Conservation (phyloP, 768 basidiomycete species). For the Filobasidium wieringae region DNA sequence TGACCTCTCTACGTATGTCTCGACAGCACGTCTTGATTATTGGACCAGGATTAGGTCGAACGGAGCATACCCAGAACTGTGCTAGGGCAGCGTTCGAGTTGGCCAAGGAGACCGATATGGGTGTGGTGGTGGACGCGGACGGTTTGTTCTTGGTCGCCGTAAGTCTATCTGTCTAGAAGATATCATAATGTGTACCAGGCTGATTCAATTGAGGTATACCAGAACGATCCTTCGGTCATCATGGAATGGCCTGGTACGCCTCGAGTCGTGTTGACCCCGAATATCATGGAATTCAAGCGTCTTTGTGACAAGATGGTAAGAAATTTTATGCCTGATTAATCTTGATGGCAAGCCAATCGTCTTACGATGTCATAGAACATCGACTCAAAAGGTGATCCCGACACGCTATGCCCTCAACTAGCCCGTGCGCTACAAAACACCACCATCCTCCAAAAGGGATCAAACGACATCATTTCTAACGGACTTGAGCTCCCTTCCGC, state of each 20-base stretch:
- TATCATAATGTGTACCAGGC: background rate
- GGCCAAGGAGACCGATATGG: conserved; percentile 65
- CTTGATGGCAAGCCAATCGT: background rate
- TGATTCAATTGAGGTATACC: background rate
- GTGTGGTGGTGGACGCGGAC: conserved; percentile 88
- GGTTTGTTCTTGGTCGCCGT: conserved; percentile 61
- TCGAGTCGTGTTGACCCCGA: conserved; percentile 81
- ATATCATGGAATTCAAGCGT: conserved; percentile 82
- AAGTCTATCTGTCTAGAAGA: background rate
- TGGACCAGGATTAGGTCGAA: conserved; percentile 88
- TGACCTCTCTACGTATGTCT: background rate
- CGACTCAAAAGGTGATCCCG: conserved; percentile 26
- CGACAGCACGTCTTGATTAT: conserved; percentile 69
- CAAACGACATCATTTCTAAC: conserved; percentile 63
- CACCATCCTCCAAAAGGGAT: conserved; percentile 81
- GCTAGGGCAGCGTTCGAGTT: conserved; percentile 64
- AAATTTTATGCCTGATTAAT: background rate
- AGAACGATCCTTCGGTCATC: conserved; percentile 60
- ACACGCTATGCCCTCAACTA: conserved; percentile 55
- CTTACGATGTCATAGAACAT: conserved; percentile 32
- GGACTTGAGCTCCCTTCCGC: conserved; percentile 28
- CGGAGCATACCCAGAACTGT: conserved; percentile 73
- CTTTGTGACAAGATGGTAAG: conserved; percentile 61
- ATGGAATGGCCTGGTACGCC: conserved; percentile 57
- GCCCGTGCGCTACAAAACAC: conserved; percentile 71